Base-by-base conservation (phyloP, 495 filamentous ascomycete genomes). In the Podospora pseudocomata region DNA sequence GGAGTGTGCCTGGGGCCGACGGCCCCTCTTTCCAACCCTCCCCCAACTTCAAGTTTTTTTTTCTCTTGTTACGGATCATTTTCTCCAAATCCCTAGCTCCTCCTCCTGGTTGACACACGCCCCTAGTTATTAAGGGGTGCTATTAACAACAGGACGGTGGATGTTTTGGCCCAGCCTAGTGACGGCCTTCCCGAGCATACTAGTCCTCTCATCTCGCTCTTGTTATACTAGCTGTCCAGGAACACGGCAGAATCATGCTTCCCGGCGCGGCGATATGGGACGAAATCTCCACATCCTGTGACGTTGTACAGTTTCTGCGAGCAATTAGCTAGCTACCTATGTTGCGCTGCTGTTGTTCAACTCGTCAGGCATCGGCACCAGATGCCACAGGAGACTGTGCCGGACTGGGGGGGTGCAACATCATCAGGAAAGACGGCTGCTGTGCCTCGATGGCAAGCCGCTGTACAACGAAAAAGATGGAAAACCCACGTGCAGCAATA, bases 361-460 rank as follows among this genome's bases (percentile, higher is more conserved):
- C 27, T 23, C 19, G 13, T 28, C 61, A 56, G 61, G 23, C 63
- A 61, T 73, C 71, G 73, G 73, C 73, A 75, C 20, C 67, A 70
- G 66, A 65, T 61, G 19, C 28, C 67, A 44, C 55, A 26, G 55
- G 65, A 44, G 18, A 26, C 18, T 15, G 61, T 34, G 26, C 60
- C 30, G 60, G 19, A 62, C 19, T 26, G 23, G 26, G 66, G 66
- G 63, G 71, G 63, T 73, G 73, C 71, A 70, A 59, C 73, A 72
- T 73, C 68, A 74, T 74, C 74, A 76, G 74, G 74, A 64, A 64
- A 71, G 72, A 68, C 71, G 74, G 74, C 61, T 66, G 55, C 55
- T 63, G 71, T 69, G 69, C 71, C 64, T 73, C 60, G 74, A 69
- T 60, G 53, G 66, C 65, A 59, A 69, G 49, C 72, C 70, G 72